phyloP scores from a whole-genome alignment of 768 basidiomycete genomes.

The Lentinula sp. region DNA sequence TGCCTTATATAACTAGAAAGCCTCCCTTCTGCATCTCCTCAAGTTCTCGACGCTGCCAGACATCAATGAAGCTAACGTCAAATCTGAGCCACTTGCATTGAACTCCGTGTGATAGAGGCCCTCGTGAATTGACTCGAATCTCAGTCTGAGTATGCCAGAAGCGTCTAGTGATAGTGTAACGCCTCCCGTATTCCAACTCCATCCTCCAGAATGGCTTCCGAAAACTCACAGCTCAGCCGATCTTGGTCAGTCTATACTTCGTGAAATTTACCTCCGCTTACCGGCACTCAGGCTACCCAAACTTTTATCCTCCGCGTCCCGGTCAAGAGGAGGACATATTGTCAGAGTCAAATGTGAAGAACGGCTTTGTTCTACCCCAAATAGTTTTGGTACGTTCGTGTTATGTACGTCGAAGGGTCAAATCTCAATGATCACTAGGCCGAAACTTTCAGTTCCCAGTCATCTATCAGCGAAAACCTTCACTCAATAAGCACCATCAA shows the following conservation, averaged over 20 bases:
- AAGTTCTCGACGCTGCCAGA: neutral
- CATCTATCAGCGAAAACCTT: constrained; percentile 44
- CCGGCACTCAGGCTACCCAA: constrained; percentile 53
- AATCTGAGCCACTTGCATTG: neutral
- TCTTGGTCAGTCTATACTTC: constrained; percentile 43
- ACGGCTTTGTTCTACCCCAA: constrained; percentile 50
- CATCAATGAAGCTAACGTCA: neutral
- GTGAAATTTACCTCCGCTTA: neutral
- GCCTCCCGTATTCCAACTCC: constrained; percentile 55
- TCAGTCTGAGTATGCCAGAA: constrained; percentile 2
- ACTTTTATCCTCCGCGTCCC: constrained; percentile 70
- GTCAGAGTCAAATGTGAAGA: constrained; percentile 57
- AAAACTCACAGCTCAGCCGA: constrained; percentile 61
- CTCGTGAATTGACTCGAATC: neutral
- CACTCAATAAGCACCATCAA: constrained; percentile 45
- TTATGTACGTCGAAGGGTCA: neutral
- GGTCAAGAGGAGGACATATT: constrained; percentile 73
- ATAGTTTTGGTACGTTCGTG: constrained; percentile 50
- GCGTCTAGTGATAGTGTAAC: neutral
- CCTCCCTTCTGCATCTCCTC: too few species aligned
- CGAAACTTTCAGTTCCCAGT: constrained; percentile 57
- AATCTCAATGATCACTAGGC: constrained; percentile 30
- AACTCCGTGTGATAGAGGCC: neutral
- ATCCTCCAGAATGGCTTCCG: constrained; percentile 72
- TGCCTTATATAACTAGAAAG: too few species aligned